Evolutionary conservation across 2,329 filamentous ascomycete genomes (phyloP).

Genomic region (Aspergillus sergii): DNA sequence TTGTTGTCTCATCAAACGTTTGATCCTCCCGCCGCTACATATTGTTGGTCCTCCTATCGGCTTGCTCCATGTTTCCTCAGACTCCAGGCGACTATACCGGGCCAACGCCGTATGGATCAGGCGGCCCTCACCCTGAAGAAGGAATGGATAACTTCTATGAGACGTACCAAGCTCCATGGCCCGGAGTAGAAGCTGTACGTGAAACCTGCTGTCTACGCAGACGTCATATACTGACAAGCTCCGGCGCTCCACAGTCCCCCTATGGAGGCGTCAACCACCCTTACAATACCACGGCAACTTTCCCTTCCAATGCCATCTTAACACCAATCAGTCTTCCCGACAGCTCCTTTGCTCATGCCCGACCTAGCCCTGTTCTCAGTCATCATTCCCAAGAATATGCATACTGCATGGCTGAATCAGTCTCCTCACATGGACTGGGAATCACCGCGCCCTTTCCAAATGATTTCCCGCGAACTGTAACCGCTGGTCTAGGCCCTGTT

Average conservation of each 20-base stretch:
- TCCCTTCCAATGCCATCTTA: constrained; percentile 32
- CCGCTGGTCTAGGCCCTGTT: constrained; percentile 28
- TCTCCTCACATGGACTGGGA: constrained; percentile 39
- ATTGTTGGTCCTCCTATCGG: constrained; percentile 21
- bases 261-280: constrained; percentile 32
- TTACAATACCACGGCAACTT: constrained; percentile 36
- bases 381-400: constrained; percentile 42
- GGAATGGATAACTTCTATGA: constrained; percentile 35
- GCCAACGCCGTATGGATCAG: constrained; percentile 32
- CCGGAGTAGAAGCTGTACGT: constrained; percentile 35
- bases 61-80: constrained; percentile 30
- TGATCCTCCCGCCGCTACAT: constrained; percentile 23
- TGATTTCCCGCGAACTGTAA: constrained; percentile 32
- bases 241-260: constrained; percentile 20
- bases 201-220: not conserved
- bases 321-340: constrained; percentile 45
- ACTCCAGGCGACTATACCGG: constrained; percentile 21
- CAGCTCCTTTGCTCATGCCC: constrained; percentile 32
- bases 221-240: constrained; percentile 11
- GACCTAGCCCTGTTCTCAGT: constrained; percentile 39
- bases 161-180: constrained; percentile 30
- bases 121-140: constrained; percentile 25
- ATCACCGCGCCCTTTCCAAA: constrained; percentile 38
- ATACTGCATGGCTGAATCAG: constrained; percentile 34
- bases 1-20: constrained; percentile 26